phyloP scores from a whole-genome alignment of 192 early-diverging fungal genomes.

The Coemansia aciculifera region DNA sequence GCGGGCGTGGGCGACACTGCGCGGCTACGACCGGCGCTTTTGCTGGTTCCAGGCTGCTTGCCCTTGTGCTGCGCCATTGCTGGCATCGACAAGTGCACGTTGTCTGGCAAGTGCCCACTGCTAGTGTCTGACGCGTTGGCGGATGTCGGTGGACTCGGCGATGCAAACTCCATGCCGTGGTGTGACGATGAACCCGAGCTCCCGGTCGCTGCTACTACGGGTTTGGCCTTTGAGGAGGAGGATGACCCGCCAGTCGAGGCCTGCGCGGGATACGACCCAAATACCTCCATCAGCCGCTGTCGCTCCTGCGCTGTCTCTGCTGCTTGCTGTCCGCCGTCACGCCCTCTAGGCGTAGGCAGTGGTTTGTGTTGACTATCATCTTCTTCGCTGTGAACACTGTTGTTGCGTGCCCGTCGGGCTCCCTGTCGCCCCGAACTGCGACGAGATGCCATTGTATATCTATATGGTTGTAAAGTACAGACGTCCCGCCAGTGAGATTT shows the following conservation, averaged over 20 bases:
- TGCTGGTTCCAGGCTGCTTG: conserved; percentile 11
- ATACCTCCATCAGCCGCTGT: conserved; percentile 29
- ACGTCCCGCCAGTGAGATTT: background rate
- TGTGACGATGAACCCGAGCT: conserved; percentile 45
- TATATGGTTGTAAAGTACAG: conserved; percentile 1
- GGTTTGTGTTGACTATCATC: conserved; percentile 9
- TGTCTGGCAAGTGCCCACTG: conserved; percentile 43
- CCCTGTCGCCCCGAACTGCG: conserved; percentile 8
- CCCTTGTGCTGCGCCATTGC: conserved; percentile 19
- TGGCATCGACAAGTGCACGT: conserved; percentile 47
- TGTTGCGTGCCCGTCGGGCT: background rate
- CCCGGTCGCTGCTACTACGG: conserved; percentile 3
- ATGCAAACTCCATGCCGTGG: conserved; percentile 35
- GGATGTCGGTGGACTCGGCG: conserved; percentile 51
- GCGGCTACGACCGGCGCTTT: conserved; percentile 41
- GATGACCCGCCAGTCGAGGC: background rate
- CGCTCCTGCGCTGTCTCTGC: conserved; percentile 21
- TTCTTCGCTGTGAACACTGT: background rate
- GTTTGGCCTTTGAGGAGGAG: background rate
- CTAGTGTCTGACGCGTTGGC: conserved; percentile 39
- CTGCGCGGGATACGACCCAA: conserved; percentile 24
- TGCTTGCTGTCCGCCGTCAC: conserved; percentile 7
- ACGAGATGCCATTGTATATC: conserved; percentile 19
- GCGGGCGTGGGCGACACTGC: conserved; percentile 18
- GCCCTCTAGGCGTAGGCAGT: conserved; percentile 6